phyloP scores from a whole-genome alignment of 1,284 basidiomycete genomes.

The Malassezia vespertilionis region DNA sequence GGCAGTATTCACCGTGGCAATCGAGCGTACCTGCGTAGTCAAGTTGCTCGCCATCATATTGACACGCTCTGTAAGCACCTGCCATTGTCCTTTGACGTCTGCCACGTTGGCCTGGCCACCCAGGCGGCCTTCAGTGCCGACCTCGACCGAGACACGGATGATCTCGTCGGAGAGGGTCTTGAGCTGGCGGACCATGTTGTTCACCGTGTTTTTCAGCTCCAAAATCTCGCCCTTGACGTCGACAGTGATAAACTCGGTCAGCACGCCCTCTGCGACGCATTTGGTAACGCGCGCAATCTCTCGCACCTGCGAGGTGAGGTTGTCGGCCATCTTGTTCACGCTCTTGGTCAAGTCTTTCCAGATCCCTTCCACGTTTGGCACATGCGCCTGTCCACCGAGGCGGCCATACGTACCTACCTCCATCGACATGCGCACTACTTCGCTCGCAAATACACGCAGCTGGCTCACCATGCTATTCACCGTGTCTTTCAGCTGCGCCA shows the following conservation, averaged over 20 bases:
- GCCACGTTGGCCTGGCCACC: conserved; percentile 74
- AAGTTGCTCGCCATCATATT: conserved; percentile 56
- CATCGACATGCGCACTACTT: conserved; percentile 52
- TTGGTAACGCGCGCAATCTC: conserved; percentile 49
- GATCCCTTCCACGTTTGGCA: conserved; percentile 50
- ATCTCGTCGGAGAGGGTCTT: conserved; percentile 45
- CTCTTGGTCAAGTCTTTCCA: conserved; percentile 50
- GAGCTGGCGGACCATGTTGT: conserved; percentile 47
- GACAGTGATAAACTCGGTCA: conserved; percentile 78
- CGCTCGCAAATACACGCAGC: conserved; percentile 68
- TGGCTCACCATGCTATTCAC: conserved; percentile 85
- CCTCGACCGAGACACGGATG: conserved; percentile 66
- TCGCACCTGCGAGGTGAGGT: conserved; percentile 39
- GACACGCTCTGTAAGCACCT: conserved; percentile 47
- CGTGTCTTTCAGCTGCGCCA: conserved; percentile 68
- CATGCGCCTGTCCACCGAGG: conserved; percentile 46
- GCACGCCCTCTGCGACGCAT: conserved; percentile 74
- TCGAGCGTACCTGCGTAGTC: conserved; percentile 71
- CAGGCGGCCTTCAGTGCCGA: conserved; percentile 78
- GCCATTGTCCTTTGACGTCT: conserved; percentile 50
- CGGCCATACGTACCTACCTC: conserved; percentile 47
- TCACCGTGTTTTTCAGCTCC: conserved; percentile 60
- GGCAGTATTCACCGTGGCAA: conserved; percentile 43
- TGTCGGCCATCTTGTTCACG: conserved; percentile 51
- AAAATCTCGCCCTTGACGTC: conserved; percentile 96